Base-by-base conservation (phyloP, 2,329 filamentous ascomycete genomes). In the Trichoderma atrobrunneum region DNA sequence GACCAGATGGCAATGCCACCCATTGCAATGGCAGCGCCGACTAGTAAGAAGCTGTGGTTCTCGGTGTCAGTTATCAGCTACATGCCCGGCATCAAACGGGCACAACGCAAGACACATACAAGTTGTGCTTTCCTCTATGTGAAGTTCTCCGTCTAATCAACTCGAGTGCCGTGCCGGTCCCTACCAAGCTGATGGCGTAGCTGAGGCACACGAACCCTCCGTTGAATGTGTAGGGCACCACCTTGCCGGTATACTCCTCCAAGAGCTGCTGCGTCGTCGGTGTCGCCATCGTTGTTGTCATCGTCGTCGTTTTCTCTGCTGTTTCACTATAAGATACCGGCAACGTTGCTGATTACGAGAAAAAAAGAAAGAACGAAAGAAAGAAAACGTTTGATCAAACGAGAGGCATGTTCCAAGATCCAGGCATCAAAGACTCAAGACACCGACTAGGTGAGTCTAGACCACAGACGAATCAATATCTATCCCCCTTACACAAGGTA, bases 271-370 rank as follows among this genome's bases (percentile, higher is more conserved):
- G 43, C n/a, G 43, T 51, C 43, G 43, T 21, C n/a, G 43, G n/a
- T 1, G n/a, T 51, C 18, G 43, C 18, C 43, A 51, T 51, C 2
- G 43, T 51, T 1, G n/a, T 51, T 8, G 43, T 8, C 43, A 51
- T 51, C 2, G 43, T 51, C n/a, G n/a, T 51, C n/a, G n/a, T 51
- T 8, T 51, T 51, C 10, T 51, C n/a, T 21, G 10, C 2, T 51
- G n/a, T 21, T 51, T 51, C 43, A 12, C 8, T 48, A 3, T 12
- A 2, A 5, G 5, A 21, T 51, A 5, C n/a, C 43, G 0, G 10
- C 10, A n/a, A 21, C n/a, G 3, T 51, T 1, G 5, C 0, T 1
- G 8, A 5, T 7, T 8, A 12, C 7, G n/a, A 21, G 10, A 1
- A 3, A 1, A 43, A 21, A 51, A 21, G 8, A n/a, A 48, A 4